phyloP scores from a whole-genome alignment of 139 green algal species.

The Chlamydomonas applanata region DNA sequence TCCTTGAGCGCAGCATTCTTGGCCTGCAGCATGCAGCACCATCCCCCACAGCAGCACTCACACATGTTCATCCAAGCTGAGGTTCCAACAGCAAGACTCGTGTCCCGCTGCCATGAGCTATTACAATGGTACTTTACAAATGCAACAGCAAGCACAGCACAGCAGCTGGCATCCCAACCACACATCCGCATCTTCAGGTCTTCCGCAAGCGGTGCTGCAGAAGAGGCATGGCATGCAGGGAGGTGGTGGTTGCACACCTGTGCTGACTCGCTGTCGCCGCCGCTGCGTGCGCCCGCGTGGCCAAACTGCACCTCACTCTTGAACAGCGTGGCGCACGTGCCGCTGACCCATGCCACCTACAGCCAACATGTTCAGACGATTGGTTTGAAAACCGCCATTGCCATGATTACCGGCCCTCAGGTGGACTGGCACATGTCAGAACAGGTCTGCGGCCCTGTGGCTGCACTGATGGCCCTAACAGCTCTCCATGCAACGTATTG shows the following conservation, averaged over 20 bases:
- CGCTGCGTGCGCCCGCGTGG: constrained; percentile 81
- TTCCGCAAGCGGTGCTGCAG: too few relatives aligned
- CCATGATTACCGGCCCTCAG: background rate
- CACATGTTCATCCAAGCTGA: too few relatives aligned
- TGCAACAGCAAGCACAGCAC: background rate
- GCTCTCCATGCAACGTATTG: too few relatives aligned
- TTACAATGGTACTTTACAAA: background rate
- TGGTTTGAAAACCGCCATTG: background rate
- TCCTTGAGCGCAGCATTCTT: constrained; percentile 87
- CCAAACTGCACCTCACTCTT: constrained; percentile 95
- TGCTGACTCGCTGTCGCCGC: constrained; percentile 58
- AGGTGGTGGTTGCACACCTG: constrained; percentile 5
- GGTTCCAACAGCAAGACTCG: background rate
- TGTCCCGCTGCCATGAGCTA: background rate
- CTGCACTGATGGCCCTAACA: too few relatives aligned
- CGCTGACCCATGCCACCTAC: constrained; percentile 75
- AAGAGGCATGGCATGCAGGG: too few relatives aligned
- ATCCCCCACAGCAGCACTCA: too few relatives aligned
- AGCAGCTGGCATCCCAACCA: too few relatives aligned
- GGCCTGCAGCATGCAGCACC: constrained; percentile 55
- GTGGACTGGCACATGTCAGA: too few relatives aligned
- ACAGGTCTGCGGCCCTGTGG: background rate
- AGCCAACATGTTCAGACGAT: background rate
- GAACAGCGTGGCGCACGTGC: constrained; percentile 94
- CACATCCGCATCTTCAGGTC: too few relatives aligned